Evolutionary conservation across 352 stramenopile species (phyloP).

Genomic region (Globisporangium parvum): DNA sequence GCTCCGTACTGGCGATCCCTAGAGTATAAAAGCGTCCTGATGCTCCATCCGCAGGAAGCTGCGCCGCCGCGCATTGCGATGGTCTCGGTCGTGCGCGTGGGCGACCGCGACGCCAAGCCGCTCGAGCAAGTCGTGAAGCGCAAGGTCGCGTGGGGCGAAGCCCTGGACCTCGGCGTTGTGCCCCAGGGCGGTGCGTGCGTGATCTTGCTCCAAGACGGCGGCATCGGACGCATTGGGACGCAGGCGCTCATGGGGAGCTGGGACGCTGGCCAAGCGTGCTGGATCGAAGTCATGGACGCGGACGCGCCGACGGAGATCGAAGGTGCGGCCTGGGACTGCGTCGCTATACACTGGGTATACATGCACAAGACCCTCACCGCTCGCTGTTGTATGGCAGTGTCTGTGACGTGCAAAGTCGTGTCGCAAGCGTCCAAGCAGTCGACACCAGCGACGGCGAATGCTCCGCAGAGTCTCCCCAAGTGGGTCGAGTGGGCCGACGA

Average conservation of each 20-base stretch:
- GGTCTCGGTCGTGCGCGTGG: conserved; percentile 65
- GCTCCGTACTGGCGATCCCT: conserved; percentile 11
- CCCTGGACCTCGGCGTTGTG: conserved; percentile 70
- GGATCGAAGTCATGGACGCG: conserved; percentile 69
- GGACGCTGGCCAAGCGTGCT: conserved; percentile 67
- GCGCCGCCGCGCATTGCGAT: conserved; percentile 65
- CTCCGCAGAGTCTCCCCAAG: conserved; percentile 37
- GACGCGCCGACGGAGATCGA: conserved; percentile 68
- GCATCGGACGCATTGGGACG: conserved; percentile 67
- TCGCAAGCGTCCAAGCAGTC: conserved; percentile 26
- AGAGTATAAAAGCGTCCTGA: conserved; percentile 75
- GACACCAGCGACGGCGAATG: conserved; percentile 18
- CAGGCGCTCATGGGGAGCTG: conserved; percentile 83
- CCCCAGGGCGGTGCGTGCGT: conserved; percentile 71
- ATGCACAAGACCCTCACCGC: not conserved
- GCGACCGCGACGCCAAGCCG: conserved; percentile 50
- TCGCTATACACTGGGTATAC: not conserved
- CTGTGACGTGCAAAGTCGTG: conserved; percentile 69
- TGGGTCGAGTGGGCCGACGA: conserved; percentile 76
- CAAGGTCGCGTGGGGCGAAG: conserved; percentile 60
- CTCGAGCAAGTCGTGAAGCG: conserved; percentile 68
- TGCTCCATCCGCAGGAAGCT: conserved; percentile 63
- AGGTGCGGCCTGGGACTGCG: conserved; percentile 14
- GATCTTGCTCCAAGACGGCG: conserved; percentile 69
- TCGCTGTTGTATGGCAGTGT: conserved; percentile 25